Percentiles rank a stretch among this genome's conserved stretches.
Evolutionary conservation across 179 eudicot genomes (phyloP).

Genomic region (Patellifolia procumbens): DNA sequence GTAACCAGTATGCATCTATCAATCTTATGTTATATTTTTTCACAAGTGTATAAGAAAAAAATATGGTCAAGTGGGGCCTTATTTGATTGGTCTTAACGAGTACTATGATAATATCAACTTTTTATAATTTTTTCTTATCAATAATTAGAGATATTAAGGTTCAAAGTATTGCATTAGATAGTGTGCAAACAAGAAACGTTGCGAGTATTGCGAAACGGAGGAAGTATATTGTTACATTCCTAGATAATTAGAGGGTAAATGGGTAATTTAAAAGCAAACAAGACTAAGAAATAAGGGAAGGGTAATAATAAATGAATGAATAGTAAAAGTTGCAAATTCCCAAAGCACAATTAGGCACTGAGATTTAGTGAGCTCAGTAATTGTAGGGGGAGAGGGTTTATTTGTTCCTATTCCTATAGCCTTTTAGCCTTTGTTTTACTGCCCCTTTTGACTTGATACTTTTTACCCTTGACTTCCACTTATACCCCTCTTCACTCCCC

Average conservation of each 20-base stretch:
- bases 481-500: neutral
- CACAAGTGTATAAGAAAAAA: no score
- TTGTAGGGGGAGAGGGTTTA: constrained; percentile 6
- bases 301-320: constrained; percentile 4
- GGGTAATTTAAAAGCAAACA: constrained; percentile 19
- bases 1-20: no score
- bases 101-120: no score
- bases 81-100: no score
- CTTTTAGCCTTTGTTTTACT: neutral
- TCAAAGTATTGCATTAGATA: no score
- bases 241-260: neutral
- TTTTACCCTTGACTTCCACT: constrained; percentile 35
- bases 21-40: no score
- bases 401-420: constrained; percentile 23
- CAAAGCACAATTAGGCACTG: constrained; percentile 57
- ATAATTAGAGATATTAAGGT: no score
- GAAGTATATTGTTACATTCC: no score
- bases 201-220: no score
- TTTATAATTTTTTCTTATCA: no score
- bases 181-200: no score
- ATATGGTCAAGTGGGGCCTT: no score
- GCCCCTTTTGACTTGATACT: constrained; percentile 46
- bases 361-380: constrained; percentile 51
- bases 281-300: neutral
- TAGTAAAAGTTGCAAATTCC: constrained; percentile 27